Percentiles rank a stretch among this genome's conserved stretches.
phyloP scores from a whole-genome alignment of 495 filamentous ascomycete genomes.

The Penicillium flavigenum region DNA sequence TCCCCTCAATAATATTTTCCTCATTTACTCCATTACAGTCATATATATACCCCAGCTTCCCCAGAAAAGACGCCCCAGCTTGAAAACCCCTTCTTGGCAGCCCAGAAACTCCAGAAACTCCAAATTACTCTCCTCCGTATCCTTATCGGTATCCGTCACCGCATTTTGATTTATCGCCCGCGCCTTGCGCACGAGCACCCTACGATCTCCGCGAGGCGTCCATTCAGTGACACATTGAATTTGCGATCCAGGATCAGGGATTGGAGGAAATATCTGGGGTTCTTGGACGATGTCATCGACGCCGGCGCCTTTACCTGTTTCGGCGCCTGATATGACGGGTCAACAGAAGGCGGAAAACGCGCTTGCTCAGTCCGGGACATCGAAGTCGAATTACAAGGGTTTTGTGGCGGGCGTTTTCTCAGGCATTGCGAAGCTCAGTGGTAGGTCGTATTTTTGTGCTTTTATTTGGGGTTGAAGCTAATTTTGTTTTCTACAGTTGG shows the following conservation, averaged over 20 bases:
- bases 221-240: neutral
- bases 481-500: conserved; percentile 50
- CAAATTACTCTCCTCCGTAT: neutral
- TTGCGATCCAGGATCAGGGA: neutral
- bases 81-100: neutral
- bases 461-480: neutral
- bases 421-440: conserved; percentile 85
- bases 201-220: neutral
- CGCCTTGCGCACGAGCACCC: conserved; percentile 11
- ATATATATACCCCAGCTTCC: neutral
- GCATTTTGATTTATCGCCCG: conserved; percentile 3
- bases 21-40: conserved; percentile 15
- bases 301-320: conserved; percentile 22
- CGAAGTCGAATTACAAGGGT: conserved; percentile 69
- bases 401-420: conserved; percentile 95
- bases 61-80: neutral
- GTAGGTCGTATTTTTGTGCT: conserved; percentile 45
- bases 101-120: conserved; percentile 22
- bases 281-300: conserved; percentile 29
- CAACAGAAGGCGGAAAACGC: conserved; percentile 15
- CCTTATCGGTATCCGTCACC: conserved; percentile 9
- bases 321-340: conserved; percentile 17
- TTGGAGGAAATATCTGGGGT: neutral
- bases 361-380: conserved; percentile 13
- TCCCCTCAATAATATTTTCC: conserved; percentile 5